Base-by-base conservation (phyloP, 148 eudicot genomes). In the Fagopyrum tataricum region DNA sequence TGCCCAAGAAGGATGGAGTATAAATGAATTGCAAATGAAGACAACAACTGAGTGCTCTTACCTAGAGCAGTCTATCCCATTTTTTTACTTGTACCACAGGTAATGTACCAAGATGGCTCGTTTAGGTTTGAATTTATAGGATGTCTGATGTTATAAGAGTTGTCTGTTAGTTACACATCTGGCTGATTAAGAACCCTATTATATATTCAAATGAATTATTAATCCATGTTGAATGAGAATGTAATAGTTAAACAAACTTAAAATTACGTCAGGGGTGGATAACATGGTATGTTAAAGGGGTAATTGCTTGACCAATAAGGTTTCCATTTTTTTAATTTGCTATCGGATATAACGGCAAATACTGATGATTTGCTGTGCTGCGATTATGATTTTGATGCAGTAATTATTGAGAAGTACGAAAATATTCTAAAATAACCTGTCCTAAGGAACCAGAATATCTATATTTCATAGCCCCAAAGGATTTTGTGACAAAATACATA, bases 11-110 rank as follows among this genome's bases (percentile, higher is more conserved):
- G 89, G 80, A 73, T 95, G 99, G 99, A 84, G 75, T 78, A 73
- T 95, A 76, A 82, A 77, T 79, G 97, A 95, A 76, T 80, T 95
- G 81, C 93, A 88, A 76, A 95, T 90, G 96, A 95, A 92, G 81
- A 92, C 97, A 59, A 92, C 99, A 13, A 81, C 94, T 1, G 99
- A 92, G 74, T 91, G 96, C 79, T 83, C 84, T 31, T 95, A 95
- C 81, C 85, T 95, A 77, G 97, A 90, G 59, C 81, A 74, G 61
- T 82, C 97, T 26, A 77, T 90, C 59, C 73, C 92, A 53, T 95
- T 87, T 84, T 91, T 92, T 81, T 95, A 92, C 88, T 79, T 95
- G 84, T 95, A 95, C 80, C 92, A 92, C 70, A 94, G 98, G 98
- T 94, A 85, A 72, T 37, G 43, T 17, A 2, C 42, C 42, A 37